Base-by-base conservation (phyloP, 352 stramenopile species). In the Hyaloperonospora arabidopsidis region DNA sequence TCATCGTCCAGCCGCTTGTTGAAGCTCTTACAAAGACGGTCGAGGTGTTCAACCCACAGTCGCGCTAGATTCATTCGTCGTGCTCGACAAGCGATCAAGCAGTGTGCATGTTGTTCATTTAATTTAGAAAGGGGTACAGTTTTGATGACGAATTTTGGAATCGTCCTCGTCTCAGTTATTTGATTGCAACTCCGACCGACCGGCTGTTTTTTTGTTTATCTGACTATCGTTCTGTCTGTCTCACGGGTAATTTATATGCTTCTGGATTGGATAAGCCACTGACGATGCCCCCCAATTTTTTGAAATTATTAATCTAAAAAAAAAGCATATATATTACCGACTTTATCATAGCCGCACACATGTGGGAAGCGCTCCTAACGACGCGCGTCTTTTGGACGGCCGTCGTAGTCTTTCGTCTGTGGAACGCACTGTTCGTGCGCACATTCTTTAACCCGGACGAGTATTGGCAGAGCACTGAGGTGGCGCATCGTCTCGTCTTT, bases 391-490 rank as follows among this genome's bases (percentile, higher is more conserved):
- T 89, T 45, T 89, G 79, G 77, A 51, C 62, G 35, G 55, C 47
- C 13, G 61, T 92, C 48, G 36, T 72, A 19, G 60, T 47, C 36
- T 93, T 92, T 62, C 84, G 84, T 58, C 23, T 89, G 3, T 86
- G 73, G 70, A 93, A 92, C 50, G 74, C 81, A 57, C 69, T 91
- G 12, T 89, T 92, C 21, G 84, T 95, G 48, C 79, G 78, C 62
- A 93, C 85, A 51, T 73, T 65, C 45, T 95, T 94, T 68, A 93
- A 92, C 49, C 79, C 85, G 17, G 85, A 95, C 54, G 85, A 95
- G 66, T 95, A 87, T 67, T 95, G 85, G 85, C 85, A 95, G 60
- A 87, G 84, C 53, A 84, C 80, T 1, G 85, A 95, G 63, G 82
- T 95, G 29, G 85, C 85, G 45, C 84, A 95, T 45, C 78, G 67